phyloP scores from a whole-genome alignment of 441 rosid genomes.

The Lepidium campestre region DNA sequence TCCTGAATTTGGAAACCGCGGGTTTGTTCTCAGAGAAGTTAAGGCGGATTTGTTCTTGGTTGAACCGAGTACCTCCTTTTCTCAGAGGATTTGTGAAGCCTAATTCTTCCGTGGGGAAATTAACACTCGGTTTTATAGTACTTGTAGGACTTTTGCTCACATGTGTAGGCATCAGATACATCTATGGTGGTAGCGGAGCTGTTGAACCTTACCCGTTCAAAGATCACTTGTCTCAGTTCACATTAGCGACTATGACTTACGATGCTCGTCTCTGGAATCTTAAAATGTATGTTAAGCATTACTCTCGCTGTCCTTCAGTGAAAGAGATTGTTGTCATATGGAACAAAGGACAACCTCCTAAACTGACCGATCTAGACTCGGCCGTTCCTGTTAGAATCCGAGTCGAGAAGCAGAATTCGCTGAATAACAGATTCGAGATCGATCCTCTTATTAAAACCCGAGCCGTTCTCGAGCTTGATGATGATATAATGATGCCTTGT shows the following conservation, averaged over 20 bases:
- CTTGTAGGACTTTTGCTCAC: conserved; percentile 43
- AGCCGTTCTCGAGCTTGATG: conserved; percentile 91
- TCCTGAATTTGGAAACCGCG: conserved; percentile 45
- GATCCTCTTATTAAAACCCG: conserved; percentile 69
- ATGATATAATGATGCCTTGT: conserved; percentile 92
- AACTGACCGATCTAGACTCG: conserved; percentile 55
- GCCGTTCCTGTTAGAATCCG: conserved; percentile 84
- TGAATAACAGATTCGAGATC: conserved; percentile 77
- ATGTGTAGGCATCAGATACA: conserved; percentile 51
- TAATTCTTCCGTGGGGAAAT: conserved; percentile 47
- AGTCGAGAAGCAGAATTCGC: conserved; percentile 59
- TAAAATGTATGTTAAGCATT: conserved; percentile 86
- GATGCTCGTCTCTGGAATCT: conserved; percentile 98
- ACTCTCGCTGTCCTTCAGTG: conserved; percentile 88
- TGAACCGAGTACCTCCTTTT: conserved; percentile 57
- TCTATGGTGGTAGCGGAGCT: conserved; percentile 84
- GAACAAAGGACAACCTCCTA: conserved; percentile 89
- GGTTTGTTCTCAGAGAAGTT: conserved; percentile 49
- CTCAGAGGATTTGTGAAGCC: conserved; percentile 60
- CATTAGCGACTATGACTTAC: conserved; percentile 86
- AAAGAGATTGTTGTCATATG: conserved; percentile 90
- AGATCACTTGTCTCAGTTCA: conserved; percentile 80
- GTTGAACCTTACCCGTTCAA: conserved; percentile 56
- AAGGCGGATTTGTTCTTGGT: conserved; percentile 59
- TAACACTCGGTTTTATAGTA: conserved; percentile 41